Evolutionary conservation across 805 yeast genomes (phyloP), one percentile per base, ranked within the genome.

Genomic region (Candida glaebosa): DNA sequence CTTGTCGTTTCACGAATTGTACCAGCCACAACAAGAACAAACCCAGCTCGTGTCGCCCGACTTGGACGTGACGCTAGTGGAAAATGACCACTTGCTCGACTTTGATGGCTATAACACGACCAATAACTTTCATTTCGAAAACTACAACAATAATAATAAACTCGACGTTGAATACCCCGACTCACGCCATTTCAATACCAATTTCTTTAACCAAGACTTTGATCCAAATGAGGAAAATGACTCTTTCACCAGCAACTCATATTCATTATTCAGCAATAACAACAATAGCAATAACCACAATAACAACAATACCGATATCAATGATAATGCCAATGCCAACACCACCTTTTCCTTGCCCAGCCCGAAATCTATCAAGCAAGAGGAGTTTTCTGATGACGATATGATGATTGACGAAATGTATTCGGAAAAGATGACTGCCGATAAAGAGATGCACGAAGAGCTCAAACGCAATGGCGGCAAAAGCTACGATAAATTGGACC

Each of bases 401-500:
- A 44, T 43, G 44, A 49, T 46, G 47, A 19, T 40, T 14, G 53
- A 47, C 32, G 51, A 46, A 34, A 43, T 46, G 31, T 42, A 49
- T 34, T 24, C 5, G 19, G 22, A 5, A 34, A 30, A 16, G 8
- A 10, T 5, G 34, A 33, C 12, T 28, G 32, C n/a, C 41, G 22
- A 9, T 12, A 34, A 38, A 34, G n/a, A n/a, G n/a, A n/a, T n/a
- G 39, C 28, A 41, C 18, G 42, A 39, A n/a, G 40, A 43, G 28
- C n/a, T n/a, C n/a, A 38, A 30, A 5, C 33, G 41, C 38, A 34
- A 42, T 37, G 34, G 43, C 5, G 19, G 32, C 15, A 12, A 34
- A 2, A 38, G 38, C 6, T 10, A 31, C 34, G 18, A 18, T 24
- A 34, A 34, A 33, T 32, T 14, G 1, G 69, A 66, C 44, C 83